Percentiles rank a stretch among this genome's conserved stretches.
Evolutionary conservation across 176 grass and related monocot genomes (phyloP).

Genomic region (Coix lacrymajobi): DNA sequence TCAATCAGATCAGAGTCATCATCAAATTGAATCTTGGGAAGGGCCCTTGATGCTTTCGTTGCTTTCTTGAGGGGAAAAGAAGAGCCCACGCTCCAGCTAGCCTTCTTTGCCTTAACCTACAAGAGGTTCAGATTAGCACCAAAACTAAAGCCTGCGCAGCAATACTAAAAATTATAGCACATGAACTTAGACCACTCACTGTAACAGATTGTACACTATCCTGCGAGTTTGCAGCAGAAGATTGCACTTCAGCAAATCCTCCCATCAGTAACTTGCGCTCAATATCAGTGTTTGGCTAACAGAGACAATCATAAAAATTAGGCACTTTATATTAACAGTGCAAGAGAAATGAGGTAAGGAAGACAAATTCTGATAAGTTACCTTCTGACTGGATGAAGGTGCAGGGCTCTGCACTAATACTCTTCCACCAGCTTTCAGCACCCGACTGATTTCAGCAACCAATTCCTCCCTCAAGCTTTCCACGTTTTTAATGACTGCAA

Average conservation of each 20-base stretch:
- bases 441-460: constrained; percentile 55
- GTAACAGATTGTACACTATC: constrained; percentile 40
- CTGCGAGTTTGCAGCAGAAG: constrained; percentile 31
- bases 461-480: constrained; percentile 54
- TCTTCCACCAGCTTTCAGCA: constrained; percentile 67
- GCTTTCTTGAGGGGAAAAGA: constrained; percentile 75
- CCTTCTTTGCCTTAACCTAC: constrained; percentile 86
- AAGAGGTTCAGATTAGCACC: background rate
- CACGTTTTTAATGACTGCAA: constrained; percentile 37
- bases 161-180: background rate
- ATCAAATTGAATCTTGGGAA: constrained; percentile 77
- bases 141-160: background rate
- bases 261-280: constrained; percentile 77
- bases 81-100: constrained; percentile 74
- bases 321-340: background rate
- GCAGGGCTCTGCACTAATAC: constrained; percentile 48
- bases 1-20: constrained; percentile 85
- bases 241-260: constrained; percentile 69
- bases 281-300: constrained; percentile 47
- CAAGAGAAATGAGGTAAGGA: background rate
- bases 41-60: constrained; percentile 31
- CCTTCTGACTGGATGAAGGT: constrained; percentile 45
- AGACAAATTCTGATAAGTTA: constrained; percentile 10
- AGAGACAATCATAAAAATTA: constrained; percentile 4
- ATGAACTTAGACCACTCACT: constrained; percentile 33